Evolutionary conservation across 257 asterid species (phyloP), one percentile per base, ranked within the genome.

Genomic region (Nicotiana noctiflora): DNA sequence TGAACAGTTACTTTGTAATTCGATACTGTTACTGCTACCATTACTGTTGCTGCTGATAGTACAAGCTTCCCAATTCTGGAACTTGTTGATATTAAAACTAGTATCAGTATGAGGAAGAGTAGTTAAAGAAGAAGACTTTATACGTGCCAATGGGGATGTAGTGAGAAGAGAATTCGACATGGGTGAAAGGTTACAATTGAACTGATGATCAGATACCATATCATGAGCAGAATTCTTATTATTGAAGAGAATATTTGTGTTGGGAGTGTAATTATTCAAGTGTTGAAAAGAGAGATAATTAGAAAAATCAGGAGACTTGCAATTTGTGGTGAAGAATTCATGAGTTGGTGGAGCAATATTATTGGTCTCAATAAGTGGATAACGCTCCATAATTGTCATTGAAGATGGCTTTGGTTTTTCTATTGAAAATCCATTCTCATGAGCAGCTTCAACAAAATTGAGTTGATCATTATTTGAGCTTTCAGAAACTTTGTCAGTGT

Each of bases 251-350:
- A 83, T 25, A 82, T 1, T 84, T 0, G 95, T 11, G 34, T 79
- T 87, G 2, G 90, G 75, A 9, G 84, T 86, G 66, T 82, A 88
- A 8, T 59, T 85, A 25, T 6, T 55, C 62, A 82, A 63, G 44
- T 86, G 88, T 19, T 88, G 90, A 62, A 91, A 91, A 6, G 91
- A 85, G 81, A 90, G 88, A 40, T 86, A 86, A 9, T 83, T 90
- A 3, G 91, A 84, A 15, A 85, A 64, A 46, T 87, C 90, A 51
- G 90, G 84, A 75, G 84, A 86, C 37, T 77, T 67, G 17, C 66
- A 66, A 23, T 25, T 57, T 25, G 85, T 10, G 70, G 80, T 68
- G 75, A 93, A 92, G 86, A 94, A 93, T 21, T 91, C 96, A 2
- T 92, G 96, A 76, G 83, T 85, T 12, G 83, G 77, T 37, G 82